Evolutionary conservation across 768 basidiomycete species (phyloP).

Genomic region (Podaxis sp.): DNA sequence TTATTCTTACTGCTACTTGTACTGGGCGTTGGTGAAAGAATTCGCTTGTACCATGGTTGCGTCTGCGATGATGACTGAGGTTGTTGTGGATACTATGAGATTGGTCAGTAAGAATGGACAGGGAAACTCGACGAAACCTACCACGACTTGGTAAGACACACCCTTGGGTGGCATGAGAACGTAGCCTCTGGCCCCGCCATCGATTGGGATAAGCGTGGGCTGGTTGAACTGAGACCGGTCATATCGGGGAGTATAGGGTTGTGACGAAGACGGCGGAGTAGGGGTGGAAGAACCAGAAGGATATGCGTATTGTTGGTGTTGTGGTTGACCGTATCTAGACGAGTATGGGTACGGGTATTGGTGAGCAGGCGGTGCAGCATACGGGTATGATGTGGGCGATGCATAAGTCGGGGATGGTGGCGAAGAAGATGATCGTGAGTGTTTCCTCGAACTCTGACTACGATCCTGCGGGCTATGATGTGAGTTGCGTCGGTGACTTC

Average conservation of each 20-base stretch:
- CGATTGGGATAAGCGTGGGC: not conserved
- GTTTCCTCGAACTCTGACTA: slow-evolving; percentile 1
- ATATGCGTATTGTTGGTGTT: not conserved
- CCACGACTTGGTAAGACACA: slow-evolving; percentile 7
- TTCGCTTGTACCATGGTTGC: slow-evolving; percentile 15
- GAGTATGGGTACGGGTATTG: not conserved
- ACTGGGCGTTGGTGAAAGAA: slow-evolving; percentile 7
- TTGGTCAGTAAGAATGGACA: not conserved
- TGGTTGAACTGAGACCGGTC: not conserved
- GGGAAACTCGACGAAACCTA: not conserved
- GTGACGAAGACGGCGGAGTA: not conserved
- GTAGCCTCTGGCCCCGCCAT: slow-evolving; percentile 4
- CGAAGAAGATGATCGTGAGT: slow-evolving; percentile 3
- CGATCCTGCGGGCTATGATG: not conserved
- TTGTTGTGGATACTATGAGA: not conserved
- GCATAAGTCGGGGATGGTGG: not conserved
- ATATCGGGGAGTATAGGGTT: not conserved
- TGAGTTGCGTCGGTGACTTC: not conserved
- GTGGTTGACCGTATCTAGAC: not conserved
- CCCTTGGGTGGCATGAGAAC: slow-evolving; percentile 2
- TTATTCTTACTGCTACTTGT: not conserved
- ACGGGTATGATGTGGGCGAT: not conserved
- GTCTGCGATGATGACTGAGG: not conserved
- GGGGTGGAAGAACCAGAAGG: not conserved
- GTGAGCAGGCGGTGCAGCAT: not conserved